These are phyloP conservation scores for Hypoxylon rubiginosum DNA, from an alignment of 2,329 filamentous ascomycete species.

Conservation along the genomic window DNA sequence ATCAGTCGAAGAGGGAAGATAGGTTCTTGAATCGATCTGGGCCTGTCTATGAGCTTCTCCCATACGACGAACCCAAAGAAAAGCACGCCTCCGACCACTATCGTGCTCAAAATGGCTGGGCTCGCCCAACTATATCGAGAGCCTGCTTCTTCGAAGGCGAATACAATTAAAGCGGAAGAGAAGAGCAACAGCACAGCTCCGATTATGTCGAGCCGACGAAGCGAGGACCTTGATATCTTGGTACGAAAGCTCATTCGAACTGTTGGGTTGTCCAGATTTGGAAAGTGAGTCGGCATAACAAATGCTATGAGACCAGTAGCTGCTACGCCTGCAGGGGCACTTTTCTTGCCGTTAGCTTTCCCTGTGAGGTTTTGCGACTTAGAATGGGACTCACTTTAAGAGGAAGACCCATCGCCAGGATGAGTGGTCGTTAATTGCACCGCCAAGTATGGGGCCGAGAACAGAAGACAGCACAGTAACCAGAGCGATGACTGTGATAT, in stretches of 20 bases:
- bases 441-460: slow-evolving; percentile 60
- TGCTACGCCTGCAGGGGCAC: slow-evolving; percentile 50
- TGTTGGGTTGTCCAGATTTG: slow-evolving; percentile 39
- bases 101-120: slow-evolving; percentile 53
- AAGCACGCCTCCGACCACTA: slow-evolving; percentile 40
- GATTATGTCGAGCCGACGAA: slow-evolving; percentile 51
- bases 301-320: slow-evolving; percentile 46
- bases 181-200: slow-evolving; percentile 56
- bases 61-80: slow-evolving; percentile 50
- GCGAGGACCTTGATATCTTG: slow-evolving; percentile 43
- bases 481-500: slow-evolving; percentile 53
- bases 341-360: slow-evolving; percentile 32
- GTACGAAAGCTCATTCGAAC: slow-evolving; percentile 31
- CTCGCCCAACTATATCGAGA: slow-evolving; percentile 59
- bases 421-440: slow-evolving; percentile 56
- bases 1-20: slow-evolving; percentile 54
- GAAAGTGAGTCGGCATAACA: slow-evolving; percentile 49
- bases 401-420: slow-evolving; percentile 64
- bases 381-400: slow-evolving; percentile 56
- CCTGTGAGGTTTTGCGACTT: neutral
- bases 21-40: slow-evolving; percentile 47
- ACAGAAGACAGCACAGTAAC: slow-evolving; percentile 58
- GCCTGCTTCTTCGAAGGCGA: slow-evolving; percentile 61
- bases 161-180: slow-evolving; percentile 60
- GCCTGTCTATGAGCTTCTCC: slow-evolving; percentile 46